Conservation (phyloP, 768 basidiomycete species). For the Lentinula aciculospora region DNA sequence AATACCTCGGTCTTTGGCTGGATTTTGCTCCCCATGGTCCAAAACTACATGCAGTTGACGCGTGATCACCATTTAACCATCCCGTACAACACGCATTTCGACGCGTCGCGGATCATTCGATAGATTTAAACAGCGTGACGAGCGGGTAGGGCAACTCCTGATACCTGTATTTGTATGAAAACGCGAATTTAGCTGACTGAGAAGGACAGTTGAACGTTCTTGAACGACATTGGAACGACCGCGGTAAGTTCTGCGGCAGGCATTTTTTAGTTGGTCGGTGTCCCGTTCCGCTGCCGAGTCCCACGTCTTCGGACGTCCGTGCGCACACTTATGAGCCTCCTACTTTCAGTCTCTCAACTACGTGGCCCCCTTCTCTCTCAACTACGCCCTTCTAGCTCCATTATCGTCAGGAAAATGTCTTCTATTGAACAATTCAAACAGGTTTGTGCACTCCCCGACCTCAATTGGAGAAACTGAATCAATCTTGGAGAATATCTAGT, state of each 20-base stretch:
- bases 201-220: background rate
- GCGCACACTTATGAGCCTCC: constrained; percentile 5
- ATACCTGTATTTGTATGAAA: background rate
- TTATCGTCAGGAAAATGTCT: constrained; percentile 7
- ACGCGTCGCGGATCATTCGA: background rate
- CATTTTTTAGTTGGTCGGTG: background rate
- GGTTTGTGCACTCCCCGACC: background rate
- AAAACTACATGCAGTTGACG: background rate
- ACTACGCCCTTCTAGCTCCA: background rate
- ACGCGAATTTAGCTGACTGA: background rate
- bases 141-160: background rate
- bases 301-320: background rate
- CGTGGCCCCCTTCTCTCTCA: background rate
- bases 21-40: background rate
- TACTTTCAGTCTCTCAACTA: background rate
- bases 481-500: constrained; percentile 9
- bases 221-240: background rate
- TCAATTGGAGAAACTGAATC: background rate
- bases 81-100: background rate
- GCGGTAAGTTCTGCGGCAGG: background rate
- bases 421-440: constrained; percentile 10
- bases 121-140: background rate
- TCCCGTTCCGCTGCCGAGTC: background rate
- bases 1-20: background rate
- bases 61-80: background rate